A percentile compares a stretch with the other conserved stretches of the same genome.
phyloP scores from a whole-genome alignment of 805 yeast species.

The Huiozyma sinensis region DNA sequence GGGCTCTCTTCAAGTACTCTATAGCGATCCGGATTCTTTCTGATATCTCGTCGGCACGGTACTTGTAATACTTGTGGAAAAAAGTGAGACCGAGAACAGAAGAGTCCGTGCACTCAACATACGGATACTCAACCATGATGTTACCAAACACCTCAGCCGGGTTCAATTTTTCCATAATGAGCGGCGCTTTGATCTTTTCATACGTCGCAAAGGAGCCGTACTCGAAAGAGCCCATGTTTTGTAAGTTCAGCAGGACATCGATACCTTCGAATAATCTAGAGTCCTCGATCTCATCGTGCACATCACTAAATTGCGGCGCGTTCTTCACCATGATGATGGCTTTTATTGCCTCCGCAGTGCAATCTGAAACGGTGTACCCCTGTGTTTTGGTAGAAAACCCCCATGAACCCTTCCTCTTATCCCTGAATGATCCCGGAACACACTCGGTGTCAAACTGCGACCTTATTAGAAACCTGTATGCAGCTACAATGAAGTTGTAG shows the following conservation, averaged over 20 bases:
- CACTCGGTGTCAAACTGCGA: conserved; percentile 82
- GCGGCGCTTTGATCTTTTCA: conserved; percentile 75
- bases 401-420: conserved; percentile 82
- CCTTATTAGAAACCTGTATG: conserved; percentile 61
- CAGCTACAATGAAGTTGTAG: conserved; percentile 49
- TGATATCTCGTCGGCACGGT: conserved; percentile 55
- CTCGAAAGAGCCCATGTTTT: conserved; percentile 68
- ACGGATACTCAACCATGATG: conserved; percentile 97
- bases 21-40: conserved; percentile 67
- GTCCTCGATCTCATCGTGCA: conserved; percentile 43
- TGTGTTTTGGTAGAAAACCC: conserved; percentile 93
- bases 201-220: conserved; percentile 90
- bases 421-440: conserved; percentile 69
- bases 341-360: conserved; percentile 92
- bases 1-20: conserved; percentile 56
- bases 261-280: conserved; percentile 54
- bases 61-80: conserved; percentile 55
- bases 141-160: conserved; percentile 98
- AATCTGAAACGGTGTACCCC: conserved; percentile 93
- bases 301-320: conserved; percentile 39
- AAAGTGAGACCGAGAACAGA: conserved; percentile 79
- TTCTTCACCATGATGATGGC: conserved; percentile 87
- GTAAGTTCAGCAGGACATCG: conserved; percentile 65
- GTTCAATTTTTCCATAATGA: conserved; percentile 63
- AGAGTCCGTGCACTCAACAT: conserved; percentile 96